A percentile compares a stretch with the other conserved stretches of the same genome.
phyloP scores from a whole-genome alignment of 345 rosid genomes.

The Cardamine resedifolia region DNA sequence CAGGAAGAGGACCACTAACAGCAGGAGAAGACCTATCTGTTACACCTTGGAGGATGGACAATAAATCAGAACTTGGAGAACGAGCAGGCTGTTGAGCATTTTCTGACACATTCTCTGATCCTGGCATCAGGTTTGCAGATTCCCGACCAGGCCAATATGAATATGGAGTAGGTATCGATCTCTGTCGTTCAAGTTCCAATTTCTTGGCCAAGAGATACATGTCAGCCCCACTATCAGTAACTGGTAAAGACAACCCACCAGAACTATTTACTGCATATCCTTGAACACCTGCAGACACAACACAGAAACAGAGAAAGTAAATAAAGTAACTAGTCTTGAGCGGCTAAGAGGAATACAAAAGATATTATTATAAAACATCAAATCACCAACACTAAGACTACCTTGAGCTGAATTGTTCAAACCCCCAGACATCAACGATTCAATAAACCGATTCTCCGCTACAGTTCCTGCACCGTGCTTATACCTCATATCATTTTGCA shows the following conservation, averaged over 20 bases:
- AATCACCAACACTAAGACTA: conserved; percentile 34
- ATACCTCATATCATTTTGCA: conserved; percentile 56
- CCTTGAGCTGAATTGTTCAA: conserved; percentile 63
- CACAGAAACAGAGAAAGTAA: conserved; percentile 6
- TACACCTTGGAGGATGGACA: conserved; percentile 70
- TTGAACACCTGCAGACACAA: conserved; percentile 58
- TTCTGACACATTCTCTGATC: conserved; percentile 58
- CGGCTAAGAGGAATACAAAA: not conserved
- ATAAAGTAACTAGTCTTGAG: not conserved
- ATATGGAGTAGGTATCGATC: conserved; percentile 54
- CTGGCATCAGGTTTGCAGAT: conserved; percentile 54
- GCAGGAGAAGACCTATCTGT: conserved; percentile 61
- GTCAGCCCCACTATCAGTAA: conserved; percentile 59
- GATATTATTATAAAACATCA: not conserved
- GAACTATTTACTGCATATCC: conserved; percentile 60
- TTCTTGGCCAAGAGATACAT: conserved; percentile 69
- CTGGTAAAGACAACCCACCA: conserved; percentile 47
- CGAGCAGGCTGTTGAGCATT: conserved; percentile 49
- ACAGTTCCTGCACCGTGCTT: conserved; percentile 60
- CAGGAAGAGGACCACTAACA: conserved; percentile 46
- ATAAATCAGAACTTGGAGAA: conserved; percentile 69
- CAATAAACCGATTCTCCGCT: conserved; percentile 91
- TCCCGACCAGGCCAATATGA: conserved; percentile 76
- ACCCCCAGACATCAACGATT: conserved; percentile 80
- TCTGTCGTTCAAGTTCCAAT: conserved; percentile 76